phyloP scores from a whole-genome alignment of 164 flowering plant genomes.

The Euptelea pleiosperma region DNA sequence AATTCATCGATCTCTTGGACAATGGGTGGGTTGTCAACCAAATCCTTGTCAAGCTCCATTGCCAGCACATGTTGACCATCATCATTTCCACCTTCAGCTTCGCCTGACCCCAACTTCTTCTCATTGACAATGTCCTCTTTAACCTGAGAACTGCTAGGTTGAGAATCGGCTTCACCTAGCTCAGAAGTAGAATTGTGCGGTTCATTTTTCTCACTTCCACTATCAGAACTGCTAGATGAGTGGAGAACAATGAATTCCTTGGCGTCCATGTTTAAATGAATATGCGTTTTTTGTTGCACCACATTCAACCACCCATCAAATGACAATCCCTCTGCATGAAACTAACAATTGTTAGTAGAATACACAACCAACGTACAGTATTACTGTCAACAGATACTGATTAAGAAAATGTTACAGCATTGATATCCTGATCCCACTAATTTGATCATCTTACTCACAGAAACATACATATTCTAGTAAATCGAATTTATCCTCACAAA shows the following conservation, averaged over 20 bases:
- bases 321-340: conserved; percentile 4
- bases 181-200: conserved; percentile 15
- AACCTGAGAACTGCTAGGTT: conserved; percentile 13
- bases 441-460: too few species aligned
- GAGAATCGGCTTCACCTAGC: conserved; percentile 22
- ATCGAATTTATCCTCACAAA: too few species aligned
- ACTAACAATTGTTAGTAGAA: not conserved
- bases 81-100: conserved; percentile 18
- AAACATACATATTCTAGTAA: too few species aligned
- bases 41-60: conserved; percentile 25
- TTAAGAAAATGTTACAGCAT: too few species aligned
- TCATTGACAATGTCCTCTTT: conserved; percentile 19
- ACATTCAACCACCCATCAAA: not conserved
- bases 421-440: too few species aligned
- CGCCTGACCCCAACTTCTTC: conserved; percentile 17
- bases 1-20: conserved; percentile 23
- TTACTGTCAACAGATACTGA: too few species aligned
- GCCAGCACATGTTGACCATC: conserved; percentile 12
- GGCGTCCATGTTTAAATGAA: conserved; percentile 36
- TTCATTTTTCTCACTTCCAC: conserved; percentile 27
- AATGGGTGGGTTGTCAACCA: conserved; percentile 16
- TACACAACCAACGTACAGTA: too few species aligned
- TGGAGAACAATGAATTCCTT: conserved; percentile 41
- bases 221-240: conserved; percentile 23
- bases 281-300: conserved; percentile 5